Evolutionary conservation across 805 yeast genomes (phyloP).

Genomic region (Ogataea philodendri): DNA sequence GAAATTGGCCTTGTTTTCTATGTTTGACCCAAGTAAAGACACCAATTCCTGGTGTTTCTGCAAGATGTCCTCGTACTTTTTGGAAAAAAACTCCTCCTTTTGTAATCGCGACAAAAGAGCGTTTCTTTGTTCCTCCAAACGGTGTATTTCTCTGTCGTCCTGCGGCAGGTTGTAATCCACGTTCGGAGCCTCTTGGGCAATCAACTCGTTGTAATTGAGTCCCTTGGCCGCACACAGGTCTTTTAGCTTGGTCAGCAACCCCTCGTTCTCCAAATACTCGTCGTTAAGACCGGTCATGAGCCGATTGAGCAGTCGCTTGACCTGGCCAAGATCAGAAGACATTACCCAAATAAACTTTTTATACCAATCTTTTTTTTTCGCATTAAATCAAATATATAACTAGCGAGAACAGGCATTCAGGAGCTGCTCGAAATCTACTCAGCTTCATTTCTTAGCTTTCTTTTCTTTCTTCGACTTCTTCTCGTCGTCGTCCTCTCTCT

Average conservation of each 20-base stretch:
- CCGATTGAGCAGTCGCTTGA: conserved; percentile 27
- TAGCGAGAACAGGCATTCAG: conserved; percentile 20
- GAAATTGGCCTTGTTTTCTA: conserved; percentile 18
- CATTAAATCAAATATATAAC: conserved; percentile 20
- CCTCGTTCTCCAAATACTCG: conserved; percentile 27
- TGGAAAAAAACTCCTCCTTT: conserved; percentile 32
- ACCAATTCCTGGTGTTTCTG: conserved; percentile 31
- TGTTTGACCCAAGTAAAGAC: conserved; percentile 18
- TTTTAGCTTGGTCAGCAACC: conserved; percentile 15
- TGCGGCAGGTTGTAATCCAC: conserved; percentile 5
- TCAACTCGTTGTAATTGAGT: conserved; percentile 12
- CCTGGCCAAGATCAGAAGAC: conserved; percentile 17
- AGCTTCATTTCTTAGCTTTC: conserved; percentile 22
- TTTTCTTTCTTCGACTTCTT: conserved; percentile 17
- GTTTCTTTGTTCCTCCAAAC: conserved; percentile 28
- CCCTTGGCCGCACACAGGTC: conserved; percentile 13
- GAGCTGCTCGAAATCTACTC: conserved; percentile 22
- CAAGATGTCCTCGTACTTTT: conserved; percentile 28
- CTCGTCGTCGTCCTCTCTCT: conserved; percentile 11
- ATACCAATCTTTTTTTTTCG: conserved; percentile 23
- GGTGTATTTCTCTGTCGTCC: conserved; percentile 18
- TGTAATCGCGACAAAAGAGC: conserved; percentile 32
- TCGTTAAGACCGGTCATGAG: conserved; percentile 31
- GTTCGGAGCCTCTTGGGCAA: not conserved
- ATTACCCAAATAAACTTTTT: conserved; percentile 6